These are phyloP conservation scores for Pholiota adiposa DNA, from an alignment of 1,284 basidiomycete species.

Conservation along the genomic window DNA sequence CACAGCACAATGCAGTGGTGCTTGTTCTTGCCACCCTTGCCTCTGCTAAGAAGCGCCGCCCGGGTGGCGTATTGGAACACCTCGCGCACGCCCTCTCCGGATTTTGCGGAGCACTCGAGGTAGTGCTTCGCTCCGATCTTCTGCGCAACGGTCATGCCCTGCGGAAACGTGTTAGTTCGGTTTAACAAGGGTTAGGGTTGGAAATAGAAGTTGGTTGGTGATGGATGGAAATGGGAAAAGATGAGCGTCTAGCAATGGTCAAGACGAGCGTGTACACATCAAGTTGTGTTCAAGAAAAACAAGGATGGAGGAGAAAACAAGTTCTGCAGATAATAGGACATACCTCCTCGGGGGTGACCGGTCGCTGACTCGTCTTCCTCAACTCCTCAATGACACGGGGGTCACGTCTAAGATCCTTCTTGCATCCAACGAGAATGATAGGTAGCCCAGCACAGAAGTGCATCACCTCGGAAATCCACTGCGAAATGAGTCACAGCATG, in stretches of 20 bases:
- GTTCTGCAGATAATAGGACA: conserved; percentile 24
- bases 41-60: conserved; percentile 68
- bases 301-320: neutral
- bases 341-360: conserved; percentile 79
- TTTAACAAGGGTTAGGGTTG: neutral
- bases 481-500: conserved; percentile 5
- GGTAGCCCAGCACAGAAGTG: conserved; percentile 91
- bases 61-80: conserved; percentile 92
- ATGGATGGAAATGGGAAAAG: neutral
- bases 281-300: neutral
- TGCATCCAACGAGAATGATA: conserved; percentile 91
- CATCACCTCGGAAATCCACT: conserved; percentile 95
- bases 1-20: conserved; percentile 41
- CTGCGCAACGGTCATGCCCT: conserved; percentile 87
- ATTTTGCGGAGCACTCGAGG: conserved; percentile 90
- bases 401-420: conserved; percentile 88
- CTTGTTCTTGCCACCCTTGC: conserved; percentile 45
- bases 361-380: conserved; percentile 80
- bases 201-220: neutral
- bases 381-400: conserved; percentile 81
- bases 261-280: neutral
- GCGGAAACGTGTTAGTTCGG: neutral
- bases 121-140: conserved; percentile 91
- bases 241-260: neutral
- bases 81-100: conserved; percentile 88